Percentiles rank a stretch among this genome's conserved stretches.
These are phyloP conservation scores for Eragrostis curvula DNA, from an alignment of 176 grass and related monocot species.

Conservation along the genomic window DNA sequence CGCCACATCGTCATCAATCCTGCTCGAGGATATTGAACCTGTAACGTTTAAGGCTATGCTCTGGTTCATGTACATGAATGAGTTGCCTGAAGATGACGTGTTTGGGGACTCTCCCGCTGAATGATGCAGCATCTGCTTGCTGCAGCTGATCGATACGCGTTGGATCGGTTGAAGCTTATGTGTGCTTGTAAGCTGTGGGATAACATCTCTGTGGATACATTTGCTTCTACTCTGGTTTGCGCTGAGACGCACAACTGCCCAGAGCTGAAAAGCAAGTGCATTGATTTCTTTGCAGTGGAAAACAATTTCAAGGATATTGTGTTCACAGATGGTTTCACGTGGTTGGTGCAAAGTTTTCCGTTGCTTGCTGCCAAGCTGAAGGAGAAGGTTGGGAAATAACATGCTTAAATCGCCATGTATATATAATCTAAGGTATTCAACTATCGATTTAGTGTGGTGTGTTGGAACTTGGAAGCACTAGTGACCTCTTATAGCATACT, in stretches of 20 bases:
- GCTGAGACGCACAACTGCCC: background rate
- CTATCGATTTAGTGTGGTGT: too few species aligned
- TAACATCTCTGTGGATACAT: background rate
- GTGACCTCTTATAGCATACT: too few species aligned
- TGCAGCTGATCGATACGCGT: background rate
- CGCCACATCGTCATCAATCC: too few species aligned
- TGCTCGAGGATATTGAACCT: too few species aligned
- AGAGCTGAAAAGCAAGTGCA: background rate
- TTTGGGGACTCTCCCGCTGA: background rate
- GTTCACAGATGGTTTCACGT: background rate
- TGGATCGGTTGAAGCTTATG: constrained; percentile 2
- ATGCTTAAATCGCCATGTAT: too few species aligned
- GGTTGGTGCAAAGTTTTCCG: background rate
- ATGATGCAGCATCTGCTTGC: background rate
- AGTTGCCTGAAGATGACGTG: background rate
- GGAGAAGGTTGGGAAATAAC: too few species aligned
- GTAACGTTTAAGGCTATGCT: too few species aligned
- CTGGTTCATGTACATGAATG: too few species aligned
- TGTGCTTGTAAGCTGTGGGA: background rate
- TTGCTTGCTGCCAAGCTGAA: too few species aligned
- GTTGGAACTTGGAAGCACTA: too few species aligned
- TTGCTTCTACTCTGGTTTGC: background rate
- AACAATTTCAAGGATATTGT: background rate
- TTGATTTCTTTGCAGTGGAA: background rate
- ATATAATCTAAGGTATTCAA: too few species aligned